These are phyloP conservation scores for Escovopsis sp. DNA, from an alignment of 2,329 filamentous ascomycete genomes.

Conservation along the genomic window DNA sequence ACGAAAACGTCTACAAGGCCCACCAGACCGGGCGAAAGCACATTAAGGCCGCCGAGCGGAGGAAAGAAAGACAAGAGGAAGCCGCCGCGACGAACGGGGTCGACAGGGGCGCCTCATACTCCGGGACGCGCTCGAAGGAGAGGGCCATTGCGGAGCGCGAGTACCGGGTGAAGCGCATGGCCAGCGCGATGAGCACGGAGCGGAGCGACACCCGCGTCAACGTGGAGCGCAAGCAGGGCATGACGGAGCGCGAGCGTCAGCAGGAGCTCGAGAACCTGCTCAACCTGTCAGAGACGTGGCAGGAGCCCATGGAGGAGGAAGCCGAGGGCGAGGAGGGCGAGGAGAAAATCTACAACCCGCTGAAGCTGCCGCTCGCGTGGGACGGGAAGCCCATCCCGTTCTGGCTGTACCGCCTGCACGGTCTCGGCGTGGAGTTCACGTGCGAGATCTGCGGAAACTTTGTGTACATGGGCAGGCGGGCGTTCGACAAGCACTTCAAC, in stretches of 20 bases:
- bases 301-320: conserved; percentile 33
- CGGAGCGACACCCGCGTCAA: conserved; percentile 84
- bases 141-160: conserved; percentile 82
- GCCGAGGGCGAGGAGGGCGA: conserved; percentile 64
- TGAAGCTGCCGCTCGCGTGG: conserved; percentile 93
- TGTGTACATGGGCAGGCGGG: conserved; percentile 93
- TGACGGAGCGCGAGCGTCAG: conserved; percentile 91
- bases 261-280: conserved; percentile 86
- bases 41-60: conserved; percentile 61
- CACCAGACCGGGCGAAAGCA: conserved; percentile 90
- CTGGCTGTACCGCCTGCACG: conserved; percentile 96
- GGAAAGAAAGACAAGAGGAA: conserved; percentile 33
- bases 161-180: conserved; percentile 64
- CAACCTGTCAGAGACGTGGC: conserved; percentile 21
- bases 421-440: conserved; percentile 82
- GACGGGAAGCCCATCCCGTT: conserved; percentile 98
- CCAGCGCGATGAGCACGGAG: conserved; percentile 71
- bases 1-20: conserved; percentile 83
- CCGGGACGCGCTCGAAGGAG: conserved; percentile 58
- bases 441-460: conserved; percentile 98
- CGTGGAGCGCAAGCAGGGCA: conserved; percentile 89
- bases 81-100: conserved; percentile 15
- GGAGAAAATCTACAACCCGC: conserved; percentile 88
- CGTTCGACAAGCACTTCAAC: conserved; percentile 97
- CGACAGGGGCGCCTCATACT: conserved; percentile 13